Percentiles rank a stretch among this genome's conserved stretches.
Evolutionary conservation across 164 flowering plant genomes (phyloP).

Genomic region (Buxus sempervirens): DNA sequence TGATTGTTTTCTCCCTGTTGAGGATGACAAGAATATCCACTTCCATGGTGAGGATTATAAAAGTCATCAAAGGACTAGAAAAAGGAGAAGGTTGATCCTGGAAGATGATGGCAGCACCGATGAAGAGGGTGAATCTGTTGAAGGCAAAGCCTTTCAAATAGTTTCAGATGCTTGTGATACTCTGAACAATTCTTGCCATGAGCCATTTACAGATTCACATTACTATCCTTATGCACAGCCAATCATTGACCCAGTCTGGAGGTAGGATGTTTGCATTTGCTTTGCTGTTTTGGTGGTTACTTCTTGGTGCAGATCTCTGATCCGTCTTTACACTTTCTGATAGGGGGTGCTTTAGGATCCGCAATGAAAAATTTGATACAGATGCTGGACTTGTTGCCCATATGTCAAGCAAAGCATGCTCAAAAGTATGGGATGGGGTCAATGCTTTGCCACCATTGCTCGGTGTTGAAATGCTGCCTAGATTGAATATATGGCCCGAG

Average conservation of each 20-base stretch:
- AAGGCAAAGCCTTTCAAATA: not conserved
- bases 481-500: constrained; percentile 47
- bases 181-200: not conserved
- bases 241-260: constrained; percentile 45
- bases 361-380: constrained; percentile 10
- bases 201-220: not conserved
- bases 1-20: not conserved
- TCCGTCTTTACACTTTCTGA: not conserved
- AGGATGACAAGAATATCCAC: not conserved
- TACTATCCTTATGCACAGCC: constrained; percentile 32
- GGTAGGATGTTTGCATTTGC: constrained; percentile 25
- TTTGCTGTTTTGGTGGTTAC: not conserved
- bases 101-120: constrained; percentile 4
- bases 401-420: constrained; percentile 47
- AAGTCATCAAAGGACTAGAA: constrained; percentile 9
- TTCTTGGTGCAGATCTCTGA: not conserved
- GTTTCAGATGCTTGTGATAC: not conserved
- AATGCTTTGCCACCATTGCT: constrained; percentile 29
- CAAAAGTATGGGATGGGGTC: constrained; percentile 33
- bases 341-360: constrained; percentile 43
- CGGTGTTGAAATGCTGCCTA: constrained; percentile 25
- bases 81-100: constrained; percentile 8
- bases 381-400: constrained; percentile 37
- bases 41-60: constrained; percentile 5
- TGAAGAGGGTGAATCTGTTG: constrained; percentile 13